Evolutionary conservation across 2,329 filamentous ascomycete genomes (phyloP), one percentile per base, ranked within the genome.

Genomic region (Colletotrichum spinosum): DNA sequence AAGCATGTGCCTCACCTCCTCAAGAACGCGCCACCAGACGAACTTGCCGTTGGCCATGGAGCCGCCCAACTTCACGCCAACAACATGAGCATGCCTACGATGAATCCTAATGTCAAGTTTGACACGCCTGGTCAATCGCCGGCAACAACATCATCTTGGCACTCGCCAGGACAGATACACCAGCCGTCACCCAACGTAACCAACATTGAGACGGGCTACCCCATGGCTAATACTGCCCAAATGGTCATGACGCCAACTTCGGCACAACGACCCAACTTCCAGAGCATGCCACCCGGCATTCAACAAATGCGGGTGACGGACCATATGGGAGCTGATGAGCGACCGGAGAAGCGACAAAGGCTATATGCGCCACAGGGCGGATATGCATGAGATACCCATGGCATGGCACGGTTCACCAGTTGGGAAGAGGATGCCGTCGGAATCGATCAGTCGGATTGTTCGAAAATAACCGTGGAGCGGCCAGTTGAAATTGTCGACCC

Each of bases 1-100:
- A 97, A 95, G 74, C 93, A 97, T 74, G 83, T 98, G 54, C 86
- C 88, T n/a, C 91, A 94, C 74, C 84, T 97, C 67, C 90, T 97
- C 74, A 93, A 93, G 73, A 86, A 88, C 63, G 84, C 85, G 4
- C 80, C 83, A 3, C 73, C 74, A 1, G 83, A 86, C 17, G 77
- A 80, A 49, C 67, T 76, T 25, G 77, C 78, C 15, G 73, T 76
- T 6, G 74, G 76, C 25, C 69, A 72, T 11, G 72, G 70, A 39
- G 70, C 74, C 5, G 75, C 64, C 4, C 64, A 67, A 74, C 15
- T 80, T 73, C 64, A 72, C 75, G 51, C 72, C 76, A 74, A 79
- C 65, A 76, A 74, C 63, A 75, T 78, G 60, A 71, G 70, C 38
- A 74, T 72, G 67, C 38, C 71, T 56, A 66, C 68, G 73, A 65